Conservation (phyloP, 495 filamentous ascomycete species). For the Podospora conica region DNA sequence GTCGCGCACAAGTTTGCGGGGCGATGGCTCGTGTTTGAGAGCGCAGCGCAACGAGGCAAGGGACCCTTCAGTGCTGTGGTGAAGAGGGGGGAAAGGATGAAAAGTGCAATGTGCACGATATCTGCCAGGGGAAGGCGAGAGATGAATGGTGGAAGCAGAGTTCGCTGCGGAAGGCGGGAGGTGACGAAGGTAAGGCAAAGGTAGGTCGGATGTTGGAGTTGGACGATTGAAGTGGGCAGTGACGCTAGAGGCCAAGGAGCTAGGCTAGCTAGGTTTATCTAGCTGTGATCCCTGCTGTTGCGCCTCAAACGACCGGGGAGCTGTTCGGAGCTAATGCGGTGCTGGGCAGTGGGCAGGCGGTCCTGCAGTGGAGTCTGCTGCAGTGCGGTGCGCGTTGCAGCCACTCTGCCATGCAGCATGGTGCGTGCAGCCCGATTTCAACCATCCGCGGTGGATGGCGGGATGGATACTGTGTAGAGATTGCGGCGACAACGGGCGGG, state of each 20-base stretch:
- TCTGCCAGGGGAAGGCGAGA: not conserved
- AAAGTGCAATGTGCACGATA: not conserved
- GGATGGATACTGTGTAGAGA: not conserved
- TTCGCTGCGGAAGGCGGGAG: not conserved
- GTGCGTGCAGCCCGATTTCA: not conserved
- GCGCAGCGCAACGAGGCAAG: not conserved
- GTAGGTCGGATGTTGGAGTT: constrained; percentile 11
- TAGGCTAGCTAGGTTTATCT: not conserved
- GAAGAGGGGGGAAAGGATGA: not conserved
- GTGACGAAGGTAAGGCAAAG: constrained; percentile 2
- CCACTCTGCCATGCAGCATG: too few relatives aligned
- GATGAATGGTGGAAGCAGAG: not conserved
- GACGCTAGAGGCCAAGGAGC: constrained; percentile 11
- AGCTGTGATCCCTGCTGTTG: not conserved
- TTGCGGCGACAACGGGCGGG: not conserved
- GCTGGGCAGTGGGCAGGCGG: constrained; percentile 3
- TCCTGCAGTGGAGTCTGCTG: constrained; percentile 1
- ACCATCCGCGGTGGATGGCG: not conserved
- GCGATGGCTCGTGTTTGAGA: not conserved
- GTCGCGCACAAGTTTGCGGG: not conserved
- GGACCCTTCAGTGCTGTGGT: too few relatives aligned
- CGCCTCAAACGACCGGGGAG: constrained; percentile 7
- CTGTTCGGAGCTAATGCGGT: constrained; percentile 16
- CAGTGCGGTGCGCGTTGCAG: not conserved
- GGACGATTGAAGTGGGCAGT: constrained; percentile 16